Conservation (phyloP, 345 rosid genomes). For the Eucalyptus curtisii region DNA sequence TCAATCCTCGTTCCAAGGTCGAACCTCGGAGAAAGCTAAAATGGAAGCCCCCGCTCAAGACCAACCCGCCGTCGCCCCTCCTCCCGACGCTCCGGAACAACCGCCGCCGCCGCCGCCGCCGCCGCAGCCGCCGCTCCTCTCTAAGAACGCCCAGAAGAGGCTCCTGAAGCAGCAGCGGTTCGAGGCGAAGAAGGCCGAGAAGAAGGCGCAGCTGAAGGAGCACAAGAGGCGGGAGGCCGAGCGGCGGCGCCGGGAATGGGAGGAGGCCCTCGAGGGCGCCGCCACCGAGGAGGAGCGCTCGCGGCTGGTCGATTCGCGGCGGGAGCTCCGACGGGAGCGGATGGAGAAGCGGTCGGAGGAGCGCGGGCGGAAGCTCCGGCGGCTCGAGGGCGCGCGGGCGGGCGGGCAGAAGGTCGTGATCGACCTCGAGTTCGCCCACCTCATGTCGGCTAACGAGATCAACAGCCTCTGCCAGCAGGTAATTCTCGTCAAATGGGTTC, state of each 20-base stretch:
- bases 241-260: constrained; percentile 55
- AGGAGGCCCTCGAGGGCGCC: constrained; percentile 26
- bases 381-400: constrained; percentile 48
- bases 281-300: constrained; percentile 51
- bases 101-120: not conserved
- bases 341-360: constrained; percentile 71
- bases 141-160: constrained; percentile 81
- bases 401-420: constrained; percentile 63
- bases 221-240: constrained; percentile 57
- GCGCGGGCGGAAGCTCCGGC: constrained; percentile 42
- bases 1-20: too few relatives aligned
- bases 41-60: not conserved
- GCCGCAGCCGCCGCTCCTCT: constrained; percentile 14
- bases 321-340: constrained; percentile 48
- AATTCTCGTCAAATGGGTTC: not conserved
- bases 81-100: not conserved
- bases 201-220: constrained; percentile 65
- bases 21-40: not conserved
- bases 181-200: constrained; percentile 86
- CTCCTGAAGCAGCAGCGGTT: constrained; percentile 60
- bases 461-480: constrained; percentile 94
- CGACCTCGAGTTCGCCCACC: constrained; percentile 73
- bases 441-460: constrained; percentile 65
- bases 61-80: not conserved
- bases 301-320: constrained; percentile 63